phyloP scores from a whole-genome alignment of 2,329 filamentous ascomycete species.

The Sarocladium kiliense region DNA sequence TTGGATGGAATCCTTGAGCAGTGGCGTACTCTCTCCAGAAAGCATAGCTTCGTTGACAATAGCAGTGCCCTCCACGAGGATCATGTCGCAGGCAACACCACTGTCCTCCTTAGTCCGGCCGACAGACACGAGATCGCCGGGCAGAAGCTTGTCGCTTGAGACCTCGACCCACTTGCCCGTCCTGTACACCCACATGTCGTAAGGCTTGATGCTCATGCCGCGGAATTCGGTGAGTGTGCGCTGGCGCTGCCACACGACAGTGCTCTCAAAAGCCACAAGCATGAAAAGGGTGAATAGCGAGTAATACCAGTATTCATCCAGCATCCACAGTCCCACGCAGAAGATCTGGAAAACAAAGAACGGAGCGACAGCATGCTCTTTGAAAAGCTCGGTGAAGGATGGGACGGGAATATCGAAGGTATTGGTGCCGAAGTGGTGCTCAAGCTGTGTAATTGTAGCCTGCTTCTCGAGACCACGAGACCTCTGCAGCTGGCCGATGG shows the following conservation, averaged over 20 bases:
- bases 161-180: constrained; percentile 83
- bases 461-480: constrained; percentile 69
- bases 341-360: constrained; percentile 99
- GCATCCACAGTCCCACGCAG: constrained; percentile 96
- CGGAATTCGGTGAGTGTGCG: constrained; percentile 93
- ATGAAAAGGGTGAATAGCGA: constrained; percentile 98
- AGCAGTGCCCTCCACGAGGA: constrained; percentile 87
- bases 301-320: constrained; percentile 99
- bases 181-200: constrained; percentile 87
- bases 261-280: constrained; percentile 96
- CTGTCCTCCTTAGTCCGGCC: constrained; percentile 94
- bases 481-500: constrained; percentile 71
- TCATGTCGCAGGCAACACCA: constrained; percentile 94
- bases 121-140: constrained; percentile 89
- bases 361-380: constrained; percentile 95
- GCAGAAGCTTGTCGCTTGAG: constrained; percentile 84
- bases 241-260: constrained; percentile 98
- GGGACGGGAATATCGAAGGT: constrained; percentile 97
- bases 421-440: constrained; percentile 93
- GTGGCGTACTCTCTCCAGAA: constrained; percentile 93
- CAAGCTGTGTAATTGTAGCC: constrained; percentile 71
- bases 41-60: constrained; percentile 99
- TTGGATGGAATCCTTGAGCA: constrained; percentile 93
- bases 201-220: constrained; percentile 99
- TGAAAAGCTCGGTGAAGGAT: constrained; percentile 91